phyloP scores from a whole-genome alignment of 2,329 filamentous ascomycete species.

The Tetracladium maxilliforme region DNA sequence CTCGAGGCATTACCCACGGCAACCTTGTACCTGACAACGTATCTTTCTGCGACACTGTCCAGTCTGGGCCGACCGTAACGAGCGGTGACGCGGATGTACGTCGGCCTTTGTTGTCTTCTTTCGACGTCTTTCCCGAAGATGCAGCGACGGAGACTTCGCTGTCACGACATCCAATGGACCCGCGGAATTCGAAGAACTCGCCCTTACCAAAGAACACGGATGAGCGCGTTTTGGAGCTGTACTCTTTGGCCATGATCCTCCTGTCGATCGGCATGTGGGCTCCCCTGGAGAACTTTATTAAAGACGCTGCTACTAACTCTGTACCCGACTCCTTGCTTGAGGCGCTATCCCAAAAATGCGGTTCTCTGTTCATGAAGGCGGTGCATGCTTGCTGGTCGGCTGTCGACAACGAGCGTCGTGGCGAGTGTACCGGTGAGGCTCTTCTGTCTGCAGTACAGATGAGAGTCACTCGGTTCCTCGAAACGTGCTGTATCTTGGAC shows the following conservation, averaged over 20 bases:
- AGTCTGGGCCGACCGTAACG: constrained; percentile 5
- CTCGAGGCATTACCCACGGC: constrained; percentile 53
- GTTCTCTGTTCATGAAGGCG: constrained; percentile 61
- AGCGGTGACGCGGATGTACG: constrained; percentile 44
- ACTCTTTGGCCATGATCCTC: constrained; percentile 58
- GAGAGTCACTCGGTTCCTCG: too few relatives aligned
- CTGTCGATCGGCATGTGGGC: constrained; percentile 67
- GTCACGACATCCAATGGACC: constrained; percentile 55
- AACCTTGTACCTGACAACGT: constrained; percentile 54
- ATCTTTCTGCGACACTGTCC: constrained; percentile 37
- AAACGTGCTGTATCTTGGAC: too few relatives aligned
- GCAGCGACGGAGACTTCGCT: constrained; percentile 11
- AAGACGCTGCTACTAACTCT: constrained; percentile 6
- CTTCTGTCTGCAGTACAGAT: too few relatives aligned
- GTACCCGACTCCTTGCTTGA: constrained; percentile 47
- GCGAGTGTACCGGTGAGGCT: too few relatives aligned
- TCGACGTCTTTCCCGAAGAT: constrained; percentile 48
- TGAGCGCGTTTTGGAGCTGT: constrained; percentile 50
- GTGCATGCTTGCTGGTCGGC: constrained; percentile 58
- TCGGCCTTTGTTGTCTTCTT: constrained; percentile 56
- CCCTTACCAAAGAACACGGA: constrained; percentile 37
- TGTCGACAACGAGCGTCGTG: constrained; percentile 49
- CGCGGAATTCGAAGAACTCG: constrained; percentile 31
- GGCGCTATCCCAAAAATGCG: constrained; percentile 52
- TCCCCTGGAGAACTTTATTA: constrained; percentile 28